A percentile compares a stretch with the other conserved stretches of the same genome.
These are phyloP conservation scores for Phoma sp. DNA, from an alignment of 2,329 filamentous ascomycete species.

Conservation along the genomic window DNA sequence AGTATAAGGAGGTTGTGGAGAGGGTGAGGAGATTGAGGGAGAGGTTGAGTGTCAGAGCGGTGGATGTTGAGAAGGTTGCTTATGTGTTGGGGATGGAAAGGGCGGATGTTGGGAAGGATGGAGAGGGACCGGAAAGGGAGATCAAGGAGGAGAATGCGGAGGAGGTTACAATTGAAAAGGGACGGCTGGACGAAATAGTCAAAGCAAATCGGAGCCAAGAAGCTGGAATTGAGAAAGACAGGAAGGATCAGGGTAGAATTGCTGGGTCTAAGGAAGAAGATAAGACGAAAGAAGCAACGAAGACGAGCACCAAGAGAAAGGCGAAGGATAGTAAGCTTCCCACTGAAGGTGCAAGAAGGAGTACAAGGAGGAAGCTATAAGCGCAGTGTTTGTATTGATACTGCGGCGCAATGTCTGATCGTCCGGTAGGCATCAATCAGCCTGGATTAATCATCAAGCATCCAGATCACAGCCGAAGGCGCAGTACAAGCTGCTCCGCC, in stretches of 20 bases:
- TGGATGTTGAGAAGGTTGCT: conserved; percentile 73
- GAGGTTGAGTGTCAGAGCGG: conserved; percentile 52
- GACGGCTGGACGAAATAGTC: background rate
- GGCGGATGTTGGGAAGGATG: conserved; percentile 17
- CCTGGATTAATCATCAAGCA: no score
- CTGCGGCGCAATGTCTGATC: no score
- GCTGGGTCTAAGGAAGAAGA: no score
- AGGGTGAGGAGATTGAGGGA: conserved; percentile 35
- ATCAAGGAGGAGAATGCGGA: background rate
- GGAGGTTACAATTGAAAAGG: background rate
- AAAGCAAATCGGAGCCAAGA: background rate
- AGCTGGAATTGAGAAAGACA: background rate
- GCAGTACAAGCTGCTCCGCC: no score
- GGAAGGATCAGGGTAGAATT: background rate
- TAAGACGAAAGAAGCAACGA: background rate
- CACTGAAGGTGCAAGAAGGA: conserved; percentile 32
- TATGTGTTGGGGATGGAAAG: conserved; percentile 66
- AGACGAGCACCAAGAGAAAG: conserved; percentile 35
- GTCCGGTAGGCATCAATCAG: no score
- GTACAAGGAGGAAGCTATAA: conserved; percentile 27
- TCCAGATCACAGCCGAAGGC: no score
- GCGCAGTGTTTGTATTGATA: no score
- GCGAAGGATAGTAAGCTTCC: conserved; percentile 13
- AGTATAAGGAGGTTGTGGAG: conserved; percentile 66
- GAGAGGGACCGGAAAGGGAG: background rate